Evolutionary conservation across 2,329 filamentous ascomycete genomes (phyloP), one percentile per base, ranked within the genome.

Genomic region (Botrytis fabae): DNA sequence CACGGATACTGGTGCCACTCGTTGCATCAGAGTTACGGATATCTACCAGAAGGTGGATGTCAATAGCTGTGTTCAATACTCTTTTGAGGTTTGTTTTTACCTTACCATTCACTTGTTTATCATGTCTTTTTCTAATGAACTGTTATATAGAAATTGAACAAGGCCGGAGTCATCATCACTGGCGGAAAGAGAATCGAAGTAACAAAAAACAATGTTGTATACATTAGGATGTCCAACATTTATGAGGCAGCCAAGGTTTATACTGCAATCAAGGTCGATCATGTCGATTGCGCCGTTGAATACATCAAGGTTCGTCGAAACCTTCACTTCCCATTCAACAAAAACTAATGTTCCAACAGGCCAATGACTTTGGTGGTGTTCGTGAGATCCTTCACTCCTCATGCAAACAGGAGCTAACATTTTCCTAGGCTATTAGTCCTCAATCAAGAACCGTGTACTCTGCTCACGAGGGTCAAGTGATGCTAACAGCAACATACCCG

Each of bases 401-500:
- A 38, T 9, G 35, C 5, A 46, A 38, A 46, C 14, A 44, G 44
- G 63, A 73, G 25, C 68, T 54, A 35, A 64, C 35, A 62, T 83
- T 81, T 73, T 28, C 73, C 82, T 48, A 78, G 79, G 35, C 80
- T 80, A 16, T 77, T 75, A 20, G 77, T 78, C 51, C 70, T 69
- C 42, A 71, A 44, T 69, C 42, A 16, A 70, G 76, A 77, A 40
- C 69, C 74, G 35, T 40, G 18, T 74, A 73, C 54, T 84, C 85
- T 28, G 81, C 84, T 65, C 85, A 87, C 75, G 88, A 90, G 80
- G 89, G 87, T 28, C 87, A 90, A 77, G 79, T 90, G 57, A 82
- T 85, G 72, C 79, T 90, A 18, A 85, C 83, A n/a, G 85, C 87
- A 38, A 83, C 84, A 62, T 80, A 79, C 70, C 79, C 79, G 22